These are phyloP conservation scores for Parascedosporium putredinis DNA, from an alignment of 2,329 filamentous ascomycete species.

Conservation along the genomic window DNA sequence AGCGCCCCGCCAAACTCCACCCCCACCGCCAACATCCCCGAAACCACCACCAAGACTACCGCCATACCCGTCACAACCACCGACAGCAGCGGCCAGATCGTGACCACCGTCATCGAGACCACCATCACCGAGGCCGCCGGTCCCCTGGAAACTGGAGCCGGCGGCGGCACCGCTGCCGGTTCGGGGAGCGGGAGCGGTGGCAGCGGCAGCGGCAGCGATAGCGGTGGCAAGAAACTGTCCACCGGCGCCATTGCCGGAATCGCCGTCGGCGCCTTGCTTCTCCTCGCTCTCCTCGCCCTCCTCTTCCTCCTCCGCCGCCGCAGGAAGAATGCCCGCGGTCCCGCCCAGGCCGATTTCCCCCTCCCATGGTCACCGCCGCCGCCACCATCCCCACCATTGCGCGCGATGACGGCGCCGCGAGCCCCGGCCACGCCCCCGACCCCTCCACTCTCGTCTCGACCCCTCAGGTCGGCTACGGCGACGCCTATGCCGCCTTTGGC, in stretches of 20 bases:
- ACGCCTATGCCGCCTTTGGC: constrained; percentile 34
- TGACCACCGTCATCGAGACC: constrained; percentile 19
- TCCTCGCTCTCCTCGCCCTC: constrained; percentile 17
- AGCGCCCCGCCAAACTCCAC: neutral
- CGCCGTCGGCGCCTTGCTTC: constrained; percentile 18
- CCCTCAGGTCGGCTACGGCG: constrained; percentile 11
- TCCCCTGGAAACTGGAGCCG: constrained; percentile 9
- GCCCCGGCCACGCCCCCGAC: constrained; percentile 16
- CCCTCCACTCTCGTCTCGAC: neutral
- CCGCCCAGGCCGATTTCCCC: neutral
- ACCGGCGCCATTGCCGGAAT: constrained; percentile 24
- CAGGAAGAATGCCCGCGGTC: neutral
- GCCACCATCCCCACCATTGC: too few relatives aligned
- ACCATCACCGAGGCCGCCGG: constrained; percentile 20
- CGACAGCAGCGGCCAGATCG: neutral
- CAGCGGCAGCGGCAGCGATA: constrained; percentile 2
- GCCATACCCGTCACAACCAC: constrained; percentile 17
- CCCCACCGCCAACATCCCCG: neutral
- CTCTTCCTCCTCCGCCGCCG: constrained; percentile 15
- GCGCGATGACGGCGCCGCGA: constrained; percentile 15
- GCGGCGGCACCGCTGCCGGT: constrained; percentile 4
- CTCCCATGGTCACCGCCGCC: neutral
- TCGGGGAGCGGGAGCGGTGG: too few relatives aligned
- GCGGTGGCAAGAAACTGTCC: constrained; percentile 13
- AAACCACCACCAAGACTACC: constrained; percentile 10